These are phyloP conservation scores for Eucalyptus erythrocorys DNA, from an alignment of 345 rosid species.

Conservation along the genomic window DNA sequence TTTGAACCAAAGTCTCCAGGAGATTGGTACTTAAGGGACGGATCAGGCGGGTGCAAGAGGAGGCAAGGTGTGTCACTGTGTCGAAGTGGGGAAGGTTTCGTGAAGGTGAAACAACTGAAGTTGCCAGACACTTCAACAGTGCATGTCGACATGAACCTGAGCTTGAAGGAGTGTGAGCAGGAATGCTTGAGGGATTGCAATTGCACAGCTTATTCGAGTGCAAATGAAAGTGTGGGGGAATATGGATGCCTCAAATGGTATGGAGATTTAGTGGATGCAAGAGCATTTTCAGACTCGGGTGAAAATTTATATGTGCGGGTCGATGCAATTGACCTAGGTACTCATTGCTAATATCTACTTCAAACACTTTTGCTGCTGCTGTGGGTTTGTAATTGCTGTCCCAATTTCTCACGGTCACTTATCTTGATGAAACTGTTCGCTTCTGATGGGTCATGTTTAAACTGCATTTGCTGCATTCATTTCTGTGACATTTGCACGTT, in stretches of 20 bases:
- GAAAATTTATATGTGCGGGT: background rate
- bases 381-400: background rate
- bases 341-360: background rate
- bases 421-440: background rate
- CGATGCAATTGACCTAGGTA: background rate
- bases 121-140: background rate
- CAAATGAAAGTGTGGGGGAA: background rate
- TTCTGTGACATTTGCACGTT: background rate
- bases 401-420: background rate
- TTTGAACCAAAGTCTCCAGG: constrained; percentile 24
- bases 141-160: background rate
- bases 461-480: background rate
- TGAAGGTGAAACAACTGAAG: constrained; percentile 2
- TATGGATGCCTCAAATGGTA: constrained; percentile 18
- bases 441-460: background rate
- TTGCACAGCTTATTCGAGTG: constrained; percentile 12
- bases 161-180: background rate
- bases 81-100: constrained; percentile 29
- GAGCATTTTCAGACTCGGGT: background rate
- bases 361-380: background rate
- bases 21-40: constrained; percentile 33
- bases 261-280: constrained; percentile 9
- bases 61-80: constrained; percentile 3
- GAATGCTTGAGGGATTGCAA: constrained; percentile 14
- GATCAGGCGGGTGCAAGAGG: constrained; percentile 36